Evolutionary conservation across 2,329 filamentous ascomycete genomes (phyloP), one percentile per base, ranked within the genome.

Genomic region (Fusarium illudens): DNA sequence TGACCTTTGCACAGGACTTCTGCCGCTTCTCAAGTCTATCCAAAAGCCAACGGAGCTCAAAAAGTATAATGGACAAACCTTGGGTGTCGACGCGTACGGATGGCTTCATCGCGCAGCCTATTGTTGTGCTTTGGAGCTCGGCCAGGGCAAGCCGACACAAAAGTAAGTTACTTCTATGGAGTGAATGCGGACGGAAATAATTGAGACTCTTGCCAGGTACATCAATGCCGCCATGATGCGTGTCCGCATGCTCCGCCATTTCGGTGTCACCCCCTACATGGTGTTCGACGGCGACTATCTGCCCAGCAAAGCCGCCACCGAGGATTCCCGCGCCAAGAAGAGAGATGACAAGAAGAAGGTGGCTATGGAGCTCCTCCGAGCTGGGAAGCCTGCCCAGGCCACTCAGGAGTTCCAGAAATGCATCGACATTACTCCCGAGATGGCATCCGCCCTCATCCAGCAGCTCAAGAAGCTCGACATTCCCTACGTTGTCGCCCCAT

Each of bases 61-160:
- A 77, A 94, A 94, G 75, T 97, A 92, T 79, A 83, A 87, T 12
- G 96, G 95, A 53, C 90, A 97, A 80, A 97, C 92, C 2, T 86
- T 99, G 48, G 96, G 92, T n/a, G 90, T 99, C 33, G 96, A 99
- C 79, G 95, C 92, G 60, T 99, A 99, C 84, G 96, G 95, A 77
- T 99, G 96, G 96, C 89, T 99, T 58, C 96, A 99, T 79, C 91
- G 96, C 71, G 96, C 94, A 56, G 94, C 94, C 48, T 90, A 96
- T 69, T 88, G 92, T 51, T 98, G 95, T 82, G 93, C 95, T 67
- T 89, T 96, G 74, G 96, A 98, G 74, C 86, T 99, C 66, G 96
- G 94, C 33, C 87, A 95, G 73, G 93, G 89, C 73, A 96, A 93
- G 77, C 94, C 93, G 13, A 98, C 94, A 1, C 90, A 88, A 56